phyloP scores from a whole-genome alignment of 2,329 filamentous ascomycete species.

The Teratosphaeria pseudoeucalypti region DNA sequence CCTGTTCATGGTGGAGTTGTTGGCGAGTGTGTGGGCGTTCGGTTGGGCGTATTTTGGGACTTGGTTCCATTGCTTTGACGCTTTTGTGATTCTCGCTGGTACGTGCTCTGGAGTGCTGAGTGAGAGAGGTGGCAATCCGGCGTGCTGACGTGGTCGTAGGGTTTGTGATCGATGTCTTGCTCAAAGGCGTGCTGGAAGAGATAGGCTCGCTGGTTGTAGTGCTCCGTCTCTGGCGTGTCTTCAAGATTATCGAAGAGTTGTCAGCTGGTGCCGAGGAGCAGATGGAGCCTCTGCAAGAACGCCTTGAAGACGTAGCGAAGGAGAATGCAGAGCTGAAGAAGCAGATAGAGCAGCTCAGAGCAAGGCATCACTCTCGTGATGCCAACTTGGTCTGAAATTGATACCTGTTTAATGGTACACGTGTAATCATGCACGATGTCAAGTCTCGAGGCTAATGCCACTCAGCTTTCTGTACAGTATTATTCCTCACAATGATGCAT shows the following conservation, averaged over 20 bases:
- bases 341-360: constrained; percentile 10
- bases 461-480: neutral
- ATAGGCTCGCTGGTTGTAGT: constrained; percentile 57
- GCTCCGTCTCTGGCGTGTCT: constrained; percentile 56
- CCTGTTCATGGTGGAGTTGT: constrained; percentile 55
- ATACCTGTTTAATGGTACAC: neutral
- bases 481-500: neutral
- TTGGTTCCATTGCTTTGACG: neutral
- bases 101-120: neutral
- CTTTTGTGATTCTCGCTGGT: neutral
- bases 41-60: constrained; percentile 41
- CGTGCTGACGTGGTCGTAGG: constrained; percentile 47
- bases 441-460: neutral
- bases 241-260: constrained; percentile 62
- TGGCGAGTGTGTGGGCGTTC: constrained; percentile 50
- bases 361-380: neutral
- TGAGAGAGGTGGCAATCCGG: too few relatives aligned
- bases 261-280: constrained; percentile 53
- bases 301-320: constrained; percentile 42
- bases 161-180: constrained; percentile 52
- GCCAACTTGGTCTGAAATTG: neutral
- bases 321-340: constrained; percentile 40
- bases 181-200: constrained; percentile 51
- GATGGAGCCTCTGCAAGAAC: constrained; percentile 46
- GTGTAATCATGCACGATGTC: neutral